These are phyloP conservation scores for Xylaria sp. DNA, from an alignment of 2,329 filamentous ascomycete genomes.

Conservation along the genomic window DNA sequence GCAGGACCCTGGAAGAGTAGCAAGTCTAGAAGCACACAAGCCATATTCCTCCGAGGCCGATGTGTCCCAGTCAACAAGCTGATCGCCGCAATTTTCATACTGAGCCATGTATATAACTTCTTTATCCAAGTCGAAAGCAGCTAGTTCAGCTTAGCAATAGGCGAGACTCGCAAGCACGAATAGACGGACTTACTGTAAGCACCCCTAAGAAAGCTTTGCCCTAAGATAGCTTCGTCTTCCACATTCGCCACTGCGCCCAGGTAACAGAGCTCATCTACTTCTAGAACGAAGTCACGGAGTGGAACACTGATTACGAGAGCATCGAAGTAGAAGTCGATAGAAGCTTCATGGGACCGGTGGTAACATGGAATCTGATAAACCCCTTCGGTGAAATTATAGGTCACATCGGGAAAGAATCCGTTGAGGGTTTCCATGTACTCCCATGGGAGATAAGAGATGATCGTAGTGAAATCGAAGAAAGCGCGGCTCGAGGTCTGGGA, in stretches of 20 bases:
- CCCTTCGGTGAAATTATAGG: constrained; percentile 15
- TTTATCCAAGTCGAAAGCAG: constrained; percentile 29
- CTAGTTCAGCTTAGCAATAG: constrained; percentile 12
- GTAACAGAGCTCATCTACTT: constrained; percentile 20
- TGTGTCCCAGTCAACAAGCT: constrained; percentile 22
- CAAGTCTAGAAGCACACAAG: constrained; percentile 11
- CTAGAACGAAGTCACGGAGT: constrained; percentile 28
- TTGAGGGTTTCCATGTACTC: constrained; percentile 6
- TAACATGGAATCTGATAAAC: constrained; percentile 26
- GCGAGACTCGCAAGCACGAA: not conserved
- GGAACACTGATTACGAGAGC: constrained; percentile 25
- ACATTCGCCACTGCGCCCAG: constrained; percentile 8
- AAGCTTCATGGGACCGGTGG: constrained; percentile 23
- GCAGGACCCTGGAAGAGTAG: constrained; percentile 16
- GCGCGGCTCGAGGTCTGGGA: constrained; percentile 3
- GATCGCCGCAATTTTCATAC: constrained; percentile 30
- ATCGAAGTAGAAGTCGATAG: constrained; percentile 28
- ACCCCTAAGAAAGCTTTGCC: constrained; percentile 27
- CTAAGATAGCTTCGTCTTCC: constrained; percentile 17
- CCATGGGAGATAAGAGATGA: constrained; percentile 23
- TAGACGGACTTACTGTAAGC: constrained; percentile 27
- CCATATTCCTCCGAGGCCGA: constrained; percentile 8
- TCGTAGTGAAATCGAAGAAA: constrained; percentile 22
- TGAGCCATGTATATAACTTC: constrained; percentile 30
- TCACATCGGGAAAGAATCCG: constrained; percentile 17